These are phyloP conservation scores for Microcos paniculata DNA, from an alignment of 345 rosid genomes.

Conservation along the genomic window DNA sequence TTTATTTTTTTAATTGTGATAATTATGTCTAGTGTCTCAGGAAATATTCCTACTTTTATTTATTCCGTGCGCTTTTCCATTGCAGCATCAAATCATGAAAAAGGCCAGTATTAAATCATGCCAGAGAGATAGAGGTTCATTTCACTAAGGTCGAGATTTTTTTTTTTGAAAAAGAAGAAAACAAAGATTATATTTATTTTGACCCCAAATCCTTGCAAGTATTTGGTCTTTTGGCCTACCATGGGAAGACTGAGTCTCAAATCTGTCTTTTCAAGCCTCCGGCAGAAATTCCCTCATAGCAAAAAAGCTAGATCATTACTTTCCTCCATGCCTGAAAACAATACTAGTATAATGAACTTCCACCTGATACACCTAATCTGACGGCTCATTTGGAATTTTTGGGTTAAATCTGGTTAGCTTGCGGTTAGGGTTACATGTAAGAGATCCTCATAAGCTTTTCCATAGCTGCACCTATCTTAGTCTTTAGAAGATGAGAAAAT, in stretches of 20 bases:
- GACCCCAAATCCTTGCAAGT: background rate
- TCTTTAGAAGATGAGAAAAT: background rate
- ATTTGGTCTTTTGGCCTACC: background rate
- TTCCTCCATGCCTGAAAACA: background rate
- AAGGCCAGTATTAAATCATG: background rate
- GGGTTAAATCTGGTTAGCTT: background rate
- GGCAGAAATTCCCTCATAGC: background rate
- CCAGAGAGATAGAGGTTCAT: background rate
- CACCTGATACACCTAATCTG: slow-evolving; percentile 7
- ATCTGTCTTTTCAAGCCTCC: background rate
- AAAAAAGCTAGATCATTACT: background rate
- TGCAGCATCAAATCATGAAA: background rate
- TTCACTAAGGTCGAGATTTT: background rate
- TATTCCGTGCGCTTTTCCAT: background rate
- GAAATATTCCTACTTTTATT: background rate
- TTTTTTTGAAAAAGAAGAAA: background rate
- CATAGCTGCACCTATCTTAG: background rate
- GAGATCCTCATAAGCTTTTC: background rate
- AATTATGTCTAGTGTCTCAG: slow-evolving; percentile 9
- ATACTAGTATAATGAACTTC: background rate
- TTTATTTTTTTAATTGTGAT: background rate
- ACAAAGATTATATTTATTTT: background rate
- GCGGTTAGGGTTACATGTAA: background rate
- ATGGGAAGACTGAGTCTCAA: background rate
- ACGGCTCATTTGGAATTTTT: background rate